phyloP scores from a whole-genome alignment of 2,329 filamentous ascomycete genomes.

The Penicillium sp. region DNA sequence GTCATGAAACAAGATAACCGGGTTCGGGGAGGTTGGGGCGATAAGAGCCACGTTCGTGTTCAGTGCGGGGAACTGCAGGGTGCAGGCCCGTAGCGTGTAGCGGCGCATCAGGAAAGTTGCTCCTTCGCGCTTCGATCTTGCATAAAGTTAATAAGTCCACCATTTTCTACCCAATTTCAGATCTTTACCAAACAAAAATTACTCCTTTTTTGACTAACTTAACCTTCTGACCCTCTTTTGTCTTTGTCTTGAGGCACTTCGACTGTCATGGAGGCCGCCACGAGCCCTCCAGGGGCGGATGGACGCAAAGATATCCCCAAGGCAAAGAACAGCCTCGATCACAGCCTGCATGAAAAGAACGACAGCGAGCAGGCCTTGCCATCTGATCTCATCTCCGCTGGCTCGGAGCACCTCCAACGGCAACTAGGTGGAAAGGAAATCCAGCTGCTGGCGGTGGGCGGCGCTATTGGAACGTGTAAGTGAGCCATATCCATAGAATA shows the following conservation, averaged over 20 bases:
- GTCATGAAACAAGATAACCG: too few relatives aligned
- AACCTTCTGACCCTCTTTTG: background rate
- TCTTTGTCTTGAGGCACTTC: background rate
- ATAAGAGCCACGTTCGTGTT: too few relatives aligned
- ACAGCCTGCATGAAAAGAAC: constrained; percentile 11
- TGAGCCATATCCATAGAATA: background rate
- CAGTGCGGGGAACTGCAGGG: constrained; percentile 2
- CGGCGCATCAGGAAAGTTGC: constrained; percentile 10
- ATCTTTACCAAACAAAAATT: too few relatives aligned
- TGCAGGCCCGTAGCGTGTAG: background rate
- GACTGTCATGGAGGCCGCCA: constrained; percentile 8
- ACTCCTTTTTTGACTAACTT: background rate
- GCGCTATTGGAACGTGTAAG: constrained; percentile 41
- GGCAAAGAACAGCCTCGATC: background rate
- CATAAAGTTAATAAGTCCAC: constrained; percentile 14
- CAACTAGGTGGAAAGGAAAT: constrained; percentile 33
- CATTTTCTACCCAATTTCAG: background rate
- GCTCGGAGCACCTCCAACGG: constrained; percentile 31
- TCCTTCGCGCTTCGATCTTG: background rate
- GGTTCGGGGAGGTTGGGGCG: too few relatives aligned
- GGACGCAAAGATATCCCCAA: background rate
- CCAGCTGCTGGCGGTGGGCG: constrained; percentile 40
- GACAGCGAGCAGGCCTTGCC: constrained; percentile 19
- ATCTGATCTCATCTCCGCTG: constrained; percentile 22
- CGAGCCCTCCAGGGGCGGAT: background rate